phyloP scores from a whole-genome alignment of 257 asterid species.

The Solanum medicagineum region DNA sequence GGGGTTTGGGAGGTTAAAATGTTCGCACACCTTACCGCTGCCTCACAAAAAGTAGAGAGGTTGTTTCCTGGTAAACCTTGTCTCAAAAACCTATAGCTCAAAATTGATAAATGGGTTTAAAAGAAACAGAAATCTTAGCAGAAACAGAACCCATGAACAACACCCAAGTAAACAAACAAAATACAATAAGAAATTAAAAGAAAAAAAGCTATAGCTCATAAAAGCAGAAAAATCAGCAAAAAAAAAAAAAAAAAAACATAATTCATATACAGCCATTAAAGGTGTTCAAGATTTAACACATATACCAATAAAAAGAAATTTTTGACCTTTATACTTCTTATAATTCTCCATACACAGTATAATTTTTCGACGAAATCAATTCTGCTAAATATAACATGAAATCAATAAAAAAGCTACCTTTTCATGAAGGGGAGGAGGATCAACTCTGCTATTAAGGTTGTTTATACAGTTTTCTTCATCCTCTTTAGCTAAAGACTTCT shows the following conservation, averaged over 20 bases:
- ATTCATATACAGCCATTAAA: background rate
- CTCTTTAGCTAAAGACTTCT: background rate
- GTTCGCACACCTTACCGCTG: too few relatives aligned
- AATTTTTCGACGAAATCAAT: too few relatives aligned
- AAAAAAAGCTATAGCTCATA: background rate
- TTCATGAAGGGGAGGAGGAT: background rate
- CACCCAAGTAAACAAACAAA: slow-evolving; percentile 12
- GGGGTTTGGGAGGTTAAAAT: too few relatives aligned
- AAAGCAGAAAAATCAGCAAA: background rate
- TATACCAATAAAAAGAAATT: too few relatives aligned
- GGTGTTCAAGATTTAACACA: too few relatives aligned
- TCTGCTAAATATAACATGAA: background rate
- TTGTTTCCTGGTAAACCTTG: too few relatives aligned
- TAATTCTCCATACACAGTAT: too few relatives aligned
- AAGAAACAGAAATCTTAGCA: background rate
- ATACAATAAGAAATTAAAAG: background rate
- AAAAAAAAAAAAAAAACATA: background rate
- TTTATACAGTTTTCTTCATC: background rate
- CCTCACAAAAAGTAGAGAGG: too few relatives aligned
- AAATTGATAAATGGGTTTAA: background rate
- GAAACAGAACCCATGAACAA: background rate
- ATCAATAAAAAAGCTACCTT: background rate
- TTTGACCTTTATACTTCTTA: too few relatives aligned
- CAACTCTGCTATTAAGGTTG: background rate
- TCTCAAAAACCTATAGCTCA: background rate